Evolutionary conservation across 1,284 basidiomycete species (phyloP).

Genomic region (Pterula multifida): DNA sequence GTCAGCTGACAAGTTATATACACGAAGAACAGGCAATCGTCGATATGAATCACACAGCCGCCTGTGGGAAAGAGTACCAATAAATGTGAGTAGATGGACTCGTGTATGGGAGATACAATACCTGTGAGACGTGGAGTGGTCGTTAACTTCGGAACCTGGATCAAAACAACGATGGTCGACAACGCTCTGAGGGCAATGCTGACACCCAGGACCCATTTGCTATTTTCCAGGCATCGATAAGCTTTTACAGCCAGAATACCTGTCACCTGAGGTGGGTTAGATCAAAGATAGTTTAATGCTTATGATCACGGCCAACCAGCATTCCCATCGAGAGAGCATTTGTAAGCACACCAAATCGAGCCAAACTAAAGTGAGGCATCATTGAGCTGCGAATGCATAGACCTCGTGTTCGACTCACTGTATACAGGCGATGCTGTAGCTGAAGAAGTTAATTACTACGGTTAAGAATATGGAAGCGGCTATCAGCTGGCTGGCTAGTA

Average conservation of each 20-base stretch:
- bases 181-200: slow-evolving; percentile 29
- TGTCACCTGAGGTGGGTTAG: background rate
- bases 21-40: slow-evolving; percentile 27
- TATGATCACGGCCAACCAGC: slow-evolving; percentile 22
- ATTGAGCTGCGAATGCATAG: slow-evolving; percentile 15
- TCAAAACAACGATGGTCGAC: slow-evolving; percentile 22
- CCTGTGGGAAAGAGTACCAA: slow-evolving; percentile 22
- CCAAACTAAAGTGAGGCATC: slow-evolving; percentile 28
- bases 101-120: slow-evolving; percentile 35
- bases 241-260: slow-evolving; percentile 50
- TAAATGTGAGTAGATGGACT: slow-evolving; percentile 2
- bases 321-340: slow-evolving; percentile 3
- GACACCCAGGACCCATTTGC: slow-evolving; percentile 33
- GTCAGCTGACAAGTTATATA: slow-evolving; percentile 38
- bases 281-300: too few relatives aligned
- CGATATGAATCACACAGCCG: slow-evolving; percentile 23
- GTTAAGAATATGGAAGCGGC: slow-evolving; percentile 33
- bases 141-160: slow-evolving; percentile 28
- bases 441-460: slow-evolving; percentile 34
- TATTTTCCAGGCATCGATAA: slow-evolving; percentile 50
- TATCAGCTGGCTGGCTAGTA: slow-evolving; percentile 43
- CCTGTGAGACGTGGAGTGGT: slow-evolving; percentile 19
- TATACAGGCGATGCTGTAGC: slow-evolving; percentile 14
- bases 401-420: background rate
- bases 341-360: background rate